Percentiles rank a stretch among this genome's conserved stretches.
Evolutionary conservation across 139 green algal species (phyloP).

Genomic region (Choricystis sp.): DNA sequence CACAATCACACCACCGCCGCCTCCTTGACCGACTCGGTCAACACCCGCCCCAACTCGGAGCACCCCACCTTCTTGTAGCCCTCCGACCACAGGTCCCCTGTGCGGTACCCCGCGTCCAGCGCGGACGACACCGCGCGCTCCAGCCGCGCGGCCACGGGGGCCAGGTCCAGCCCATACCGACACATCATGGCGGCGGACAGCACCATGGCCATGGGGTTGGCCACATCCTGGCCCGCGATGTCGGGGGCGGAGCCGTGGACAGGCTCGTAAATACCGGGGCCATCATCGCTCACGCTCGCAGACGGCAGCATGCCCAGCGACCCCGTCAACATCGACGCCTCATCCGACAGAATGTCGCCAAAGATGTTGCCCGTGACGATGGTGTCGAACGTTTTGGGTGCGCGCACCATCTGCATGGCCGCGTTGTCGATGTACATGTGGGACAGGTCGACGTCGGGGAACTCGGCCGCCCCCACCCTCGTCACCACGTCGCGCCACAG

Average conservation of each 20-base stretch:
- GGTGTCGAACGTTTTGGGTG: constrained; percentile 86
- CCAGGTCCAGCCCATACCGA: constrained; percentile 80
- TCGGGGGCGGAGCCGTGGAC: constrained; percentile 94
- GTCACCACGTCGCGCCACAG: constrained; percentile 85
- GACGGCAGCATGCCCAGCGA: constrained; percentile 95
- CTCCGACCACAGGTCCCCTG: constrained; percentile 73
- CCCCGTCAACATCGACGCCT: constrained; percentile 93
- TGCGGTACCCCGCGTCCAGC: constrained; percentile 77
- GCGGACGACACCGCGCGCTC: constrained; percentile 65
- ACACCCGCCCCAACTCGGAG: constrained; percentile 51
- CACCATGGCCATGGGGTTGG: constrained; percentile 87
- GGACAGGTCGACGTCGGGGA: constrained; percentile 88
- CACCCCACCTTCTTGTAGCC: constrained; percentile 64
- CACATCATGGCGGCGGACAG: constrained; percentile 98
- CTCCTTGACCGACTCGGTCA: constrained; percentile 31
- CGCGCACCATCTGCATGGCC: constrained; percentile 95
- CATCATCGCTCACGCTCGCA: constrained; percentile 67
- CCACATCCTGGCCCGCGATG: constrained; percentile 85
- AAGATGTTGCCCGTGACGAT: constrained; percentile 99
- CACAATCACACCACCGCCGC: neutral
- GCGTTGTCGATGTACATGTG: constrained; percentile 99
- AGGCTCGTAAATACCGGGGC: constrained; percentile 92
- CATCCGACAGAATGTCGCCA: constrained; percentile 97
- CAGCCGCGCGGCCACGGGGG: constrained; percentile 56
- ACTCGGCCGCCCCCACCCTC: constrained; percentile 47